Evolutionary conservation across 2,329 filamentous ascomycete species (phyloP).

Genomic region (Alternaria sp.): DNA sequence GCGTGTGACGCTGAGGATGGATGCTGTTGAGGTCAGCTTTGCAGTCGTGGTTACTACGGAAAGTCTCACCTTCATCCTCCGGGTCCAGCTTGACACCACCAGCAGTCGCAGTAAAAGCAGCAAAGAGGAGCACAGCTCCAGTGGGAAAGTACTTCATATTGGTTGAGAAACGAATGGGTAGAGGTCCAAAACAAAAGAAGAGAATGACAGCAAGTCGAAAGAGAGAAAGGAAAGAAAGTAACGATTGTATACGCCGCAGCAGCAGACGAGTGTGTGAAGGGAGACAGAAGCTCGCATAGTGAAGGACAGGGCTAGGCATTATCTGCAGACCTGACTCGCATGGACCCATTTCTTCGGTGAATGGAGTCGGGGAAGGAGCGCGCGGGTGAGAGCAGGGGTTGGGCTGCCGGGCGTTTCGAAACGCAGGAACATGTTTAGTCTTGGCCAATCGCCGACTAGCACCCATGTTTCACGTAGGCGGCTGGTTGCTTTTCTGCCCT

Average conservation of each 20-base stretch:
- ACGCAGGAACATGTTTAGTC: conserved; percentile 25
- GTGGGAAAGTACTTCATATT: conserved; percentile 46
- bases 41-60: not conserved
- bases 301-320: conserved; percentile 23
- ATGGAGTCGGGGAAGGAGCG: conserved; percentile 27
- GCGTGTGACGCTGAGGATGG: conserved; percentile 39
- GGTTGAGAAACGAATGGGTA: conserved; percentile 23
- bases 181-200: conserved; percentile 12
- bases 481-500: conserved; percentile 18
- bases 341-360: conserved; percentile 7
- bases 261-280: conserved; percentile 33
- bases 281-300: conserved; percentile 25
- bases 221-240: conserved; percentile 24
- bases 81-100: conserved; percentile 44
- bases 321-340: conserved; percentile 20
- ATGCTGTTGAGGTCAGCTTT: conserved; percentile 25
- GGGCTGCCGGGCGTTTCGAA: conserved; percentile 37
- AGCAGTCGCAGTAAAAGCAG: conserved; percentile 39
- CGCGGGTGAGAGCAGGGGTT: conserved; percentile 24
- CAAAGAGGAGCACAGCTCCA: conserved; percentile 51
- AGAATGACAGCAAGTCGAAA: conserved; percentile 14
- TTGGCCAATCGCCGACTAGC: conserved; percentile 28
- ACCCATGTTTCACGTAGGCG: conserved; percentile 29
- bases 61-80: conserved; percentile 36
- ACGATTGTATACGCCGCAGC: conserved; percentile 32